A percentile compares a stretch with the other conserved stretches of the same genome.
These are phyloP conservation scores for Trichoderma cornu-damae DNA, from an alignment of 2,329 filamentous ascomycete species.

Conservation along the genomic window DNA sequence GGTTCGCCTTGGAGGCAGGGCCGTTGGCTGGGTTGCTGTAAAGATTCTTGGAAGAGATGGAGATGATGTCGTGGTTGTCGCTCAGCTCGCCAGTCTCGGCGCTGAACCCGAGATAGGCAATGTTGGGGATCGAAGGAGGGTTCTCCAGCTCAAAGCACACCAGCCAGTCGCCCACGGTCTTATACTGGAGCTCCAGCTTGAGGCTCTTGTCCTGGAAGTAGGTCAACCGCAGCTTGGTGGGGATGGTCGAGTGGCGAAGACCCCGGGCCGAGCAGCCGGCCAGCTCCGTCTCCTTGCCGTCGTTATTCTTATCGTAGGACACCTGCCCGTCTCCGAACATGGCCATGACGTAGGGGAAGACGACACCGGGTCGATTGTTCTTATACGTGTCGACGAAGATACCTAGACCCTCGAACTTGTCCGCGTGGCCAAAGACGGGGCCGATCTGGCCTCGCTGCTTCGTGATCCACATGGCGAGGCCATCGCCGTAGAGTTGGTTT, in stretches of 20 bases:
- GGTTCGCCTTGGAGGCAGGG: constrained; percentile 31
- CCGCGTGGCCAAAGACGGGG: constrained; percentile 79
- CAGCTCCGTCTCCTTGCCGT: constrained; percentile 88
- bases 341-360: constrained; percentile 98
- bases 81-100: constrained; percentile 93
- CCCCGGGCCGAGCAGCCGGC: constrained; percentile 93
- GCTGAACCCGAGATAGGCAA: constrained; percentile 70
- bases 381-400: constrained; percentile 99
- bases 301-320: constrained; percentile 84
- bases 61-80: constrained; percentile 97
- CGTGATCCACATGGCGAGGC: constrained; percentile 96
- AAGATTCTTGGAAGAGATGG: constrained; percentile 78
- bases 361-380: constrained; percentile 92
- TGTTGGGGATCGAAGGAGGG: constrained; percentile 70
- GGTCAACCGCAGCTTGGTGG: constrained; percentile 82
- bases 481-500: constrained; percentile 88
- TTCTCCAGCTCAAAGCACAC: constrained; percentile 75
- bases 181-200: constrained; percentile 90
- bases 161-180: constrained; percentile 80
- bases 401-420: constrained; percentile 89
- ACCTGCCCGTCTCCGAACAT: constrained; percentile 93
- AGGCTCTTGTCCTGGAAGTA: constrained; percentile 96
- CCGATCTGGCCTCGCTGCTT: constrained; percentile 80
- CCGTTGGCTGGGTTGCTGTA: constrained; percentile 60
- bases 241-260: constrained; percentile 70